Evolutionary conservation across 176 grass and related monocot species (phyloP).

Genomic region (Oryza australiensis): DNA sequence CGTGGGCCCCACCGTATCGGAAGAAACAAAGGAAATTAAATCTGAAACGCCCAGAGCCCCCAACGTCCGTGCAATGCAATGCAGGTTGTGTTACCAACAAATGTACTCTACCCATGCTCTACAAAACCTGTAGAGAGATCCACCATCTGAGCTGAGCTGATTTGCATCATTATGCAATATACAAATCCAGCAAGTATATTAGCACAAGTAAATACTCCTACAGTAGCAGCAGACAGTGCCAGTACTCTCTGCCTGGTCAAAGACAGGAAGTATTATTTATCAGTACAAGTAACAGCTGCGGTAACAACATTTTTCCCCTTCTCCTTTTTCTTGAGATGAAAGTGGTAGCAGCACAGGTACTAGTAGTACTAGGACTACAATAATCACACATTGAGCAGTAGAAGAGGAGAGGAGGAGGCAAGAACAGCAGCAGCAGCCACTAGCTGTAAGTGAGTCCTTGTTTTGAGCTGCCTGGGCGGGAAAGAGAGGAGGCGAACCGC

Average conservation of each 20-base stretch:
- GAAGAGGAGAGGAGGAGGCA: neutral
- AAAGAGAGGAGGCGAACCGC: neutral
- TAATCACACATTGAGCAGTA: neutral
- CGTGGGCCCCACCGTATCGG: neutral
- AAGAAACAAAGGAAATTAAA: slow-evolving; percentile 24
- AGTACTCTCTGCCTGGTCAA: slow-evolving; percentile 28
- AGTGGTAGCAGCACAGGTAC: neutral
- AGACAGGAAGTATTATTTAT: slow-evolving; percentile 23
- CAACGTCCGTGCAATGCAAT: neutral
- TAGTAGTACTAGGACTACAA: neutral
- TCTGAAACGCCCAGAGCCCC: neutral
- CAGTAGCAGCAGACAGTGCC: neutral
- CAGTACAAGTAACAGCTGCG: neutral
- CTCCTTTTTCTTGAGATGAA: neutral
- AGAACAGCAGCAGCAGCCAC: neutral
- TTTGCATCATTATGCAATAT: neutral
- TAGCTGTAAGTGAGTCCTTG: neutral
- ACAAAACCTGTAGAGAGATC: neutral
- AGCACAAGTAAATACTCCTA: neutral
- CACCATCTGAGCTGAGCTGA: neutral
- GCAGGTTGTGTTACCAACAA: neutral
- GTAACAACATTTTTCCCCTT: neutral
- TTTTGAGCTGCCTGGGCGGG: slow-evolving; percentile 57
- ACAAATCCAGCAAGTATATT: neutral
- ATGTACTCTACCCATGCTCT: neutral